These are phyloP conservation scores for Whalleya microplaca DNA, from an alignment of 2,329 filamentous ascomycete genomes.

Conservation along the genomic window DNA sequence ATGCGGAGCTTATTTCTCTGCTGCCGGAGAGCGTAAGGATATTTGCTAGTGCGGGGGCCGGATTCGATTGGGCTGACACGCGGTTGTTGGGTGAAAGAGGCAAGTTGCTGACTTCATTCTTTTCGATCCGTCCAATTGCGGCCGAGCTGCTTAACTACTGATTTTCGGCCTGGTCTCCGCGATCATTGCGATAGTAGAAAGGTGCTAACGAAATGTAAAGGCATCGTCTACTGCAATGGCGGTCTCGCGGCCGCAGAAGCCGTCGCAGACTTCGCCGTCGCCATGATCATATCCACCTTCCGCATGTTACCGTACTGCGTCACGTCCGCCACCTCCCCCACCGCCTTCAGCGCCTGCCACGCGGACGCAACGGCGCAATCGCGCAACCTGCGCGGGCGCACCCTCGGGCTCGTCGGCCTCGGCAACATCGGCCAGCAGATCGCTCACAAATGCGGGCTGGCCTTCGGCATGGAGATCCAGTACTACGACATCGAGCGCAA, in stretches of 20 bases:
- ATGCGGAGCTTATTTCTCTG: slow-evolving; percentile 59
- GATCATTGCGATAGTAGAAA: neutral
- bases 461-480: slow-evolving; percentile 69
- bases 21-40: slow-evolving; percentile 58
- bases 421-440: slow-evolving; percentile 68
- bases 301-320: slow-evolving; percentile 69
- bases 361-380: slow-evolving; percentile 60
- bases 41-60: slow-evolving; percentile 63
- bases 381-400: slow-evolving; percentile 64
- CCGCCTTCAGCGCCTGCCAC: slow-evolving; percentile 61
- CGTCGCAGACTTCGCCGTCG: slow-evolving; percentile 72
- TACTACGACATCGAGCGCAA: slow-evolving; percentile 65
- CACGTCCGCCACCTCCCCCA: slow-evolving; percentile 51
- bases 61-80: slow-evolving; percentile 66
- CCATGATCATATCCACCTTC: slow-evolving; percentile 71
- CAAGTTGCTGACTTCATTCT: slow-evolving; percentile 33
- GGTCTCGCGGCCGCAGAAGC: slow-evolving; percentile 72
- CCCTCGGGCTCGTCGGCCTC: slow-evolving; percentile 70
- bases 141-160: neutral
- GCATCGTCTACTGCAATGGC: slow-evolving; percentile 74
- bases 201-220: slow-evolving; percentile 34
- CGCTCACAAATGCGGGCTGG: slow-evolving; percentile 58
- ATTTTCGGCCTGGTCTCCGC: neutral
- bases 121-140: neutral
- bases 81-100: slow-evolving; percentile 63